These are phyloP conservation scores for Dioscorea dumetorum DNA, from an alignment of 106 monocot genomes.

Conservation along the genomic window DNA sequence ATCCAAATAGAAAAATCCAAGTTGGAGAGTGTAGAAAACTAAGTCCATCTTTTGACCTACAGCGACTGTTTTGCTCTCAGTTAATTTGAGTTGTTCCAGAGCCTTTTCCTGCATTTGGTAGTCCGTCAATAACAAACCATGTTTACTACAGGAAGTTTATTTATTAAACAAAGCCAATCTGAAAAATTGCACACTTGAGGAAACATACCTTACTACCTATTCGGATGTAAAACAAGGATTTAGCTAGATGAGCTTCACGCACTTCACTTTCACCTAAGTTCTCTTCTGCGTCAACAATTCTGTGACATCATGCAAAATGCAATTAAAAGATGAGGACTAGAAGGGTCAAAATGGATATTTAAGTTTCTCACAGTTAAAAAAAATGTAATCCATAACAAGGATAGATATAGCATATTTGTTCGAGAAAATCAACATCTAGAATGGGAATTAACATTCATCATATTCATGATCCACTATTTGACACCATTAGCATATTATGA, in stretches of 20 bases:
- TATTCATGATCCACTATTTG: too few relatives aligned
- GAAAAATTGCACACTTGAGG: not conserved
- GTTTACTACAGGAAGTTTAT: too few relatives aligned
- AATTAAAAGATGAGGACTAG: too few relatives aligned
- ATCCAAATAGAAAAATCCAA: slow-evolving; percentile 95
- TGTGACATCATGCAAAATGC: slow-evolving; percentile 2
- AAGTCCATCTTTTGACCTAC: slow-evolving; percentile 99
- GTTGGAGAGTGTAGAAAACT: slow-evolving; percentile 88
- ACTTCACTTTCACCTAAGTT: slow-evolving; percentile 99
- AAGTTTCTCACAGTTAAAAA: too few relatives aligned
- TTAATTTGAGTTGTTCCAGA: slow-evolving; percentile 90
- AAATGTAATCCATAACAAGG: too few relatives aligned
- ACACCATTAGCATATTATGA: too few relatives aligned
- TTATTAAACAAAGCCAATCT: too few relatives aligned
- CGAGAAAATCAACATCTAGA: too few relatives aligned
- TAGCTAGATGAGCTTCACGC: slow-evolving; percentile 95
- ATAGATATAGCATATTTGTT: too few relatives aligned
- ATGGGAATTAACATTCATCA: too few relatives aligned
- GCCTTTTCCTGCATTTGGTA: slow-evolving; percentile 73
- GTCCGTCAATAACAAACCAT: not conserved
- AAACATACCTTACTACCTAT: slow-evolving; percentile 78
- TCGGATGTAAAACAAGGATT: slow-evolving; percentile 79
- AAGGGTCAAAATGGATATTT: too few relatives aligned
- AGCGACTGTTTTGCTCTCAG: slow-evolving; percentile 97
- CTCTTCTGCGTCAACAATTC: slow-evolving; percentile 98